Conservation (phyloP, 352 stramenopile species). For the Globisporangium abappressorium region DNA sequence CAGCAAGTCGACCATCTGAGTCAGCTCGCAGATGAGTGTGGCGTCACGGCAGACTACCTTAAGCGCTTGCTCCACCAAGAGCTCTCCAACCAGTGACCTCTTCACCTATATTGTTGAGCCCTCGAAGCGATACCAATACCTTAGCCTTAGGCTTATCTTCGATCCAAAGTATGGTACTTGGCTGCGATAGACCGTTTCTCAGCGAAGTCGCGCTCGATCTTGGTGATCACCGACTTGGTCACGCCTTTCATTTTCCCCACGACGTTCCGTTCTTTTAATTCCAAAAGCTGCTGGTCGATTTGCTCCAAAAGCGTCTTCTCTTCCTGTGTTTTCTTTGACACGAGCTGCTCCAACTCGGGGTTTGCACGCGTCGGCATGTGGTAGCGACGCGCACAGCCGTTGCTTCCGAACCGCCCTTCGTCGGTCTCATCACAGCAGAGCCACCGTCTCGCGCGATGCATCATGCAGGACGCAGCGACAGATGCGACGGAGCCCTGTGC, state of each 20-base stretch:
- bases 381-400: conserved; percentile 51
- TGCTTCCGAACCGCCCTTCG: conserved; percentile 63
- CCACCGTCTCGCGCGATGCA: conserved; percentile 70
- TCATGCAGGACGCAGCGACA: conserved; percentile 47
- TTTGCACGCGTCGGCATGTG: conserved; percentile 57
- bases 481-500: not conserved
- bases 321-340: conserved; percentile 36
- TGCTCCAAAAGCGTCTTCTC: conserved; percentile 44
- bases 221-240: conserved; percentile 43
- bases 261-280: conserved; percentile 54
- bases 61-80: conserved; percentile 15
- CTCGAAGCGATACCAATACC: not conserved
- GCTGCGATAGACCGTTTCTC: conserved; percentile 42
- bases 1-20: conserved; percentile 1
- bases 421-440: conserved; percentile 74
- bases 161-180: conserved; percentile 55
- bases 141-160: conserved; percentile 7
- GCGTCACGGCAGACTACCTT: conserved; percentile 17
- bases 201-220: conserved; percentile 49
- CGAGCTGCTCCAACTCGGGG: conserved; percentile 34
- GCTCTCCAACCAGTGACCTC: conserved; percentile 1
- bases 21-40: conserved; percentile 17
- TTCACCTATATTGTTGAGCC: too few relatives aligned
- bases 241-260: conserved; percentile 47
- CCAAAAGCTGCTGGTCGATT: conserved; percentile 58